Percentiles rank a stretch among this genome's conserved stretches.
phyloP scores from a whole-genome alignment of 2,329 filamentous ascomycete species.

The Fusarium sp. region DNA sequence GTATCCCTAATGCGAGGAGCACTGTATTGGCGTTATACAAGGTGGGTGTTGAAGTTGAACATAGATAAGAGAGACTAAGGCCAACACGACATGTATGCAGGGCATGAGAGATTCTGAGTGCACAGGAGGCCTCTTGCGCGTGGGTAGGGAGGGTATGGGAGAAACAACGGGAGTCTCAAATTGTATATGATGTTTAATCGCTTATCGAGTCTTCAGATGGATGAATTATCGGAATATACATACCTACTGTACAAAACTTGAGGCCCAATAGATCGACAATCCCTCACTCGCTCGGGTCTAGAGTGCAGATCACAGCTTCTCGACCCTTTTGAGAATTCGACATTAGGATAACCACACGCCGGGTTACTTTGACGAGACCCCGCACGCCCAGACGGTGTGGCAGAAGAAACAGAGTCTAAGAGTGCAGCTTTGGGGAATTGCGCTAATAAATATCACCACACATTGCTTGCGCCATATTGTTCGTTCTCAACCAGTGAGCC shows the following conservation, averaged over 20 bases:
- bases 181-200: constrained; percentile 10
- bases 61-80: not conserved
- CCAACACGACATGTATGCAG: constrained; percentile 1
- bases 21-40: constrained; percentile 1
- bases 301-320: constrained; percentile 33
- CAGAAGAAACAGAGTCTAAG: constrained; percentile 6
- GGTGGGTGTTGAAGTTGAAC: not conserved
- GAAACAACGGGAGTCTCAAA: not conserved
- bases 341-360: constrained; percentile 35
- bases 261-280: constrained; percentile 29
- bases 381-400: constrained; percentile 9
- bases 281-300: constrained; percentile 13
- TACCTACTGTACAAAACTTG: constrained; percentile 7
- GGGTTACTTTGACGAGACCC: constrained; percentile 10
- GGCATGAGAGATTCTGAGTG: not conserved
- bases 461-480: constrained; percentile 30
- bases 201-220: constrained; percentile 15
- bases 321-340: constrained; percentile 17
- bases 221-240: constrained; percentile 4
- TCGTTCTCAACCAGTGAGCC: constrained; percentile 7
- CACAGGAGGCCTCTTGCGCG: constrained; percentile 25
- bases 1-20: not conserved
- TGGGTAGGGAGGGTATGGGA: not conserved
- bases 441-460: not conserved
- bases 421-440: not conserved